Percentiles rank a stretch among this genome's conserved stretches.
These are phyloP conservation scores for Gnomoniopsis sp. DNA, from an alignment of 2,329 filamentous ascomycete genomes.

Conservation along the genomic window DNA sequence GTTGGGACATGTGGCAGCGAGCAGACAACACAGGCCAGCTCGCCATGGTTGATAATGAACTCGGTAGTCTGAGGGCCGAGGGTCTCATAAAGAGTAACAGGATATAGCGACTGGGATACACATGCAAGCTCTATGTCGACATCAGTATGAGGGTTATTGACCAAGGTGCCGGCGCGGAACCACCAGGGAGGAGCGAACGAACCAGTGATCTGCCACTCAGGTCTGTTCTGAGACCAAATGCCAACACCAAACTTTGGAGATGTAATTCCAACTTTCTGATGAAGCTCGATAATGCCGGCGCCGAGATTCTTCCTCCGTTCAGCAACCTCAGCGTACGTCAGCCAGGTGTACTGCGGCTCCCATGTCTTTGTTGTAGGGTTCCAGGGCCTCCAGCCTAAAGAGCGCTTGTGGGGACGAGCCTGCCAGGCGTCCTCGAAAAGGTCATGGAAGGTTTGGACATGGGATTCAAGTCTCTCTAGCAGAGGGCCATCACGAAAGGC, in stretches of 20 bases:
- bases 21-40: conserved; percentile 70
- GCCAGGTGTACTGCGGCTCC: conserved; percentile 74
- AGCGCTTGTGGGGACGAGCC: conserved; percentile 63
- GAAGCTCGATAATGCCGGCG: conserved; percentile 78
- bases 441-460: conserved; percentile 71
- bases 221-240: conserved; percentile 82
- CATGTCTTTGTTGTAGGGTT: conserved; percentile 70
- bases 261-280: conserved; percentile 66
- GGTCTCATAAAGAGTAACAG: conserved; percentile 94
- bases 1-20: conserved; percentile 78
- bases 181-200: conserved; percentile 22
- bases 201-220: conserved; percentile 85
- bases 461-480: conserved; percentile 68
- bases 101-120: conserved; percentile 82
- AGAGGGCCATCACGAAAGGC: conserved; percentile 68
- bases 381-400: conserved; percentile 79
- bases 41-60: conserved; percentile 91
- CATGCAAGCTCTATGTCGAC: conserved; percentile 68
- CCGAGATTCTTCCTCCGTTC: conserved; percentile 80
- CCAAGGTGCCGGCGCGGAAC: too few species aligned
- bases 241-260: conserved; percentile 70
- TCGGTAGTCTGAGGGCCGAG: conserved; percentile 87
- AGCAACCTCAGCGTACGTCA: conserved; percentile 77
- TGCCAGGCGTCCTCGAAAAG: conserved; percentile 69
- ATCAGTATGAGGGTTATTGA: neutral